phyloP scores from a whole-genome alignment of 352 stramenopile species.

The Pythium oligandrum region DNA sequence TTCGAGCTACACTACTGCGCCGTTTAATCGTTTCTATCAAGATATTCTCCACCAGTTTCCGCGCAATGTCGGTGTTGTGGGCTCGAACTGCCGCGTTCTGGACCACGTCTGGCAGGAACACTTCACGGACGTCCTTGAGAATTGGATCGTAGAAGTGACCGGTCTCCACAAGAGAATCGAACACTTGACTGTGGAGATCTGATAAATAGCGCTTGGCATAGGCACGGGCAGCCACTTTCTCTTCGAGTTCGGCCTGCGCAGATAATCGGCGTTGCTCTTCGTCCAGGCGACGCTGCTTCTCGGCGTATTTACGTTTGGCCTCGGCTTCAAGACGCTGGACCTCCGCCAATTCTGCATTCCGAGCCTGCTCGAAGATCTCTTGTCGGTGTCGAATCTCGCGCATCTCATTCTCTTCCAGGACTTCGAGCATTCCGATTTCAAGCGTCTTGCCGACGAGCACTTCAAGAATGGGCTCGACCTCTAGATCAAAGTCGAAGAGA shows the following conservation, averaged over 20 bases:
- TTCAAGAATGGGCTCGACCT: constrained; percentile 93
- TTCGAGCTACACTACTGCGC: not conserved
- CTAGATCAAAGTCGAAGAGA: constrained; percentile 94
- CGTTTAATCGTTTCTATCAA: constrained; percentile 28
- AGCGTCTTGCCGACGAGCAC: constrained; percentile 94
- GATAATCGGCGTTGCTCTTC: constrained; percentile 72
- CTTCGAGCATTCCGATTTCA: constrained; percentile 91
- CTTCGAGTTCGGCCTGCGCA: constrained; percentile 81
- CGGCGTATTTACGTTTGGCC: constrained; percentile 86
- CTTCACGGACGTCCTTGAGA: constrained; percentile 67
- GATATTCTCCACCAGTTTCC: constrained; percentile 27
- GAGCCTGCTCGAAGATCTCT: constrained; percentile 88
- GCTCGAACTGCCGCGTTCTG: constrained; percentile 37
- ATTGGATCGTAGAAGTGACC: constrained; percentile 91
- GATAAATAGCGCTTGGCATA: constrained; percentile 89
- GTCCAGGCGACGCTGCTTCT: constrained; percentile 85
- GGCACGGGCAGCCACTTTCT: constrained; percentile 88
- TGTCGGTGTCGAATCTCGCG: constrained; percentile 86
- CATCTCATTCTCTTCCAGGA: constrained; percentile 94
- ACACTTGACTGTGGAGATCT: constrained; percentile 83
- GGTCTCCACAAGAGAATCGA: constrained; percentile 80
- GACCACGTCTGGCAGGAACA: constrained; percentile 72
- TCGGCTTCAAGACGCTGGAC: constrained; percentile 93
- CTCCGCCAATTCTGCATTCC: constrained; percentile 91
- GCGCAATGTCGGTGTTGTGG: constrained; percentile 33